Evolutionary conservation across 2,329 filamentous ascomycete genomes (phyloP), one percentile per base, ranked within the genome.

Genomic region (Drechslerella dactyloides): DNA sequence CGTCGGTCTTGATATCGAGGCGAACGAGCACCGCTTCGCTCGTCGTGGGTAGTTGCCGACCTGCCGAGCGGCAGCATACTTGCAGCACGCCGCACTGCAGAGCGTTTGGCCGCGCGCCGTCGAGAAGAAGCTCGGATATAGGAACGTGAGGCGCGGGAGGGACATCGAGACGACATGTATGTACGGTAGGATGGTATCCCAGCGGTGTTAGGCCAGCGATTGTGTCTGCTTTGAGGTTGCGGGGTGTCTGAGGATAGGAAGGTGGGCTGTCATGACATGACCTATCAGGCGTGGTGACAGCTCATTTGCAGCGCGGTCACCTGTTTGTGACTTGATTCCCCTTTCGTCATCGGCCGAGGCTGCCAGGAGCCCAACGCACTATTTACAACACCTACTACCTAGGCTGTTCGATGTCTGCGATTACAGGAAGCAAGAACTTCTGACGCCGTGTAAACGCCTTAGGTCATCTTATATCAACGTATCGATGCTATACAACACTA

Each of bases 331-430:
- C 65, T 52, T 40, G 56, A 40, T 10, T 46, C 33, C 57, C 51
- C 40, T 59, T 27, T 70, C 66, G 55, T 70, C 65, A 59, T 69
- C 19, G 66, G 54, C 66, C 65, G 65, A 70, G 65, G 65, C 65
- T 48, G 23, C 58, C 62, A 48, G 58, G 65, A 6, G n/a, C 46
- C 19, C 46, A 51, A 51, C 46, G 15, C 46, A 51, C 23, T 4
- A 11, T 51, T 51, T 51, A 13, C 46, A 51, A 51, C 46, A 27
- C 46, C 46, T 2, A 3, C 46, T 23, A 27, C 15, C 11, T 19
- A 13, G 23, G n/a, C n/a, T n/a, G n/a, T n/a, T n/a, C n/a, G n/a
- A n/a, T n/a, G n/a, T n/a, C n/a, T n/a, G n/a, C n/a, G n/a, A n/a
- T n/a, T n/a, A n/a, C n/a, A n/a, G n/a, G n/a, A n/a, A n/a, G n/a